Percentiles rank a stretch among this genome's conserved stretches.
These are phyloP conservation scores for Ilex asprella DNA, from an alignment of 257 asterid species.

Conservation along the genomic window DNA sequence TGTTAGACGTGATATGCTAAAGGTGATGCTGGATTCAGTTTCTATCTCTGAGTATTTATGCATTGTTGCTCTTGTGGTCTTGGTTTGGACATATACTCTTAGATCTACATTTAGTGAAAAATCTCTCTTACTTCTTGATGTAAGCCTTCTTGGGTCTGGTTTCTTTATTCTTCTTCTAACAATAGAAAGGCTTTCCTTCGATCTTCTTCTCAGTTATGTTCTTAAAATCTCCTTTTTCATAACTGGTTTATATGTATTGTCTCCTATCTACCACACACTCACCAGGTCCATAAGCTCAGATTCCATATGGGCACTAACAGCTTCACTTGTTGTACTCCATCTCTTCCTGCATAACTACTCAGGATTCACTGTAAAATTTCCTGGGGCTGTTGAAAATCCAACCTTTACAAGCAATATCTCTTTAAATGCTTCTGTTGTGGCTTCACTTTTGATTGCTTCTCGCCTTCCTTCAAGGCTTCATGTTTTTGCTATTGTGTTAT, in stretches of 20 bases:
- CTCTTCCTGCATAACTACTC: constrained; percentile 42
- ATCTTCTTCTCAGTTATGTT: constrained; percentile 44
- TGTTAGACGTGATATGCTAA: constrained; percentile 72
- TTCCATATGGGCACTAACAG: constrained; percentile 86
- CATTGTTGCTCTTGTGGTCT: constrained; percentile 72
- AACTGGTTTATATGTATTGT: constrained; percentile 57
- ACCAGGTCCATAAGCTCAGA: constrained; percentile 86
- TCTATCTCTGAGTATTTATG: constrained; percentile 86
- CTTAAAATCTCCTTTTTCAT: constrained; percentile 67
- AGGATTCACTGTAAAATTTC: constrained; percentile 42
- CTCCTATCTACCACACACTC: constrained; percentile 79
- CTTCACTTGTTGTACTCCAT: constrained; percentile 47
- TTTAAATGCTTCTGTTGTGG: constrained; percentile 71
- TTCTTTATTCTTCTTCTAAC: constrained; percentile 59
- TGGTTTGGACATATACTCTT: constrained; percentile 86
- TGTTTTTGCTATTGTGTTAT: constrained; percentile 70
- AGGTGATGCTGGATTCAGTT: constrained; percentile 79
- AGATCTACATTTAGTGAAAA: constrained; percentile 44
- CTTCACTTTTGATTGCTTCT: constrained; percentile 86
- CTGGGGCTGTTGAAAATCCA: constrained; percentile 56
- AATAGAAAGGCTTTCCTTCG: constrained; percentile 52
- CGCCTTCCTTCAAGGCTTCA: constrained; percentile 84
- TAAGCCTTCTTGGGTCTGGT: constrained; percentile 62
- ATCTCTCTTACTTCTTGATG: constrained; percentile 53
- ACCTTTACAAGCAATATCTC: constrained; percentile 38